Evolutionary conservation across 2,329 filamentous ascomycete genomes (phyloP), one percentile per base, ranked within the genome.

Genomic region (Fusarium sp.): DNA sequence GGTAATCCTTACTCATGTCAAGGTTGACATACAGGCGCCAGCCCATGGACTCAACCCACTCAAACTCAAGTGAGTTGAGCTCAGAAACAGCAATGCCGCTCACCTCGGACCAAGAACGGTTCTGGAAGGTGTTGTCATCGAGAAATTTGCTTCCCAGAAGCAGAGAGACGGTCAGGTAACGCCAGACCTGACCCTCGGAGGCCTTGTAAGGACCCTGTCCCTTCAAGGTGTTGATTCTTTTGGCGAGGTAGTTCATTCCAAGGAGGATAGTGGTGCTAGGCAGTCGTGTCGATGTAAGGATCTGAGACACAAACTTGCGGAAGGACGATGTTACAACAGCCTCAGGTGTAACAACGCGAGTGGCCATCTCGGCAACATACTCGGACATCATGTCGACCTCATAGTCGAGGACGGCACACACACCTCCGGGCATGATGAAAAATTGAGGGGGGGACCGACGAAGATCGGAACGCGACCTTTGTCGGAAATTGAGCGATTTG

Each of bases 91-190:
- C 85, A 69, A 97, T 97, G 64, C 92, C 93, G 79, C 93, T 97
- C 51, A 97, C 94, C 76, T 97, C 94, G 7, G 94, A 93, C 94
- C 94, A 97, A 2, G 94, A 97, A 55, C 93, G 91, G 81, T 97
- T 97, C 84, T 97, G 94, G 80, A 97, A 97, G 7, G 94, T 97
- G 81, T 97, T 97, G 83, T 97, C 94, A 75, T 97, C 94, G 69
- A 97, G 83, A 75, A 97, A 97, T 82, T 97, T 97, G 88, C 93
- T 97, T 62, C 93, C 94, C 52, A 97, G 85, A 50, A 97, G 86
- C 57, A 97, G 83, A 9, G 91, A 89, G 36, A 95, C 91, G 8
- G 94, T 97, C 67, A 97, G 85, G 82, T 96, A 90, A 62, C 93
- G 91, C 85, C 95, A 97, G 54, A 96, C 86, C 76, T 96, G 90